Evolutionary conservation across 2,329 filamentous ascomycete species (phyloP).

Genomic region (Fusarium pilosicola): DNA sequence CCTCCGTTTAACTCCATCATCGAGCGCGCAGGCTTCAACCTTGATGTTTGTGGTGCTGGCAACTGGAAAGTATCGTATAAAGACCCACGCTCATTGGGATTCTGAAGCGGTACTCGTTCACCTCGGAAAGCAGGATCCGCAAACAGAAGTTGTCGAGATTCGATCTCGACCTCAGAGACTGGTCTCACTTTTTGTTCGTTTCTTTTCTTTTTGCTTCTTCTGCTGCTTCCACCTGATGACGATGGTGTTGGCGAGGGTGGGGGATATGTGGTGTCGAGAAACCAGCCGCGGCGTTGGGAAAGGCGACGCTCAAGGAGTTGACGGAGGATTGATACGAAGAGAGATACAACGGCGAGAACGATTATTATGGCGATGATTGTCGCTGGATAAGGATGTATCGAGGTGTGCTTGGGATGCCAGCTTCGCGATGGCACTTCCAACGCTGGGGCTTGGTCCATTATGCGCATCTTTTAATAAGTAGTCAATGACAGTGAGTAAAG

Average conservation of each 20-base stretch:
- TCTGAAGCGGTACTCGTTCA: slow-evolving; percentile 34
- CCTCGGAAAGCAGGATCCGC: slow-evolving; percentile 1
- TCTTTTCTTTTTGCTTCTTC: slow-evolving; percentile 1
- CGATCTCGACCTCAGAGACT: slow-evolving; percentile 30
- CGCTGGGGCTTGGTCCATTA: slow-evolving; percentile 4
- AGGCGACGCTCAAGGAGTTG: slow-evolving; percentile 30
- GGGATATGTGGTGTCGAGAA: slow-evolving; percentile 22
- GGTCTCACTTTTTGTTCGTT: slow-evolving; percentile 1
- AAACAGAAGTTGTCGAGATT: slow-evolving; percentile 32
- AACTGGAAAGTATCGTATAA: slow-evolving; percentile 42
- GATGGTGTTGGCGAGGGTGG: slow-evolving; percentile 7
- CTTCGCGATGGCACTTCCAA: background rate
- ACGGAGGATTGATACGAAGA: slow-evolving; percentile 34
- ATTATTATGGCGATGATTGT: slow-evolving; percentile 37
- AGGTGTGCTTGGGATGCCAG: slow-evolving; percentile 2
- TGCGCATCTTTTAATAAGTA: background rate
- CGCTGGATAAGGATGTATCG: slow-evolving; percentile 28
- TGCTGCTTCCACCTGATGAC: slow-evolving; percentile 6
- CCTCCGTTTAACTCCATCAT: slow-evolving; percentile 43
- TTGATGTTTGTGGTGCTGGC: slow-evolving; percentile 30
- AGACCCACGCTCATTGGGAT: slow-evolving; percentile 29
- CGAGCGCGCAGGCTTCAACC: slow-evolving; percentile 36
- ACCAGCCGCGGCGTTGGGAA: slow-evolving; percentile 22
- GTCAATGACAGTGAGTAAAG: background rate
- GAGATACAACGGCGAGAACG: slow-evolving; percentile 25